Evolutionary conservation across 2,329 filamentous ascomycete genomes (phyloP), one percentile per base, ranked within the genome.

Genomic region (Aureobasidium sp.): DNA sequence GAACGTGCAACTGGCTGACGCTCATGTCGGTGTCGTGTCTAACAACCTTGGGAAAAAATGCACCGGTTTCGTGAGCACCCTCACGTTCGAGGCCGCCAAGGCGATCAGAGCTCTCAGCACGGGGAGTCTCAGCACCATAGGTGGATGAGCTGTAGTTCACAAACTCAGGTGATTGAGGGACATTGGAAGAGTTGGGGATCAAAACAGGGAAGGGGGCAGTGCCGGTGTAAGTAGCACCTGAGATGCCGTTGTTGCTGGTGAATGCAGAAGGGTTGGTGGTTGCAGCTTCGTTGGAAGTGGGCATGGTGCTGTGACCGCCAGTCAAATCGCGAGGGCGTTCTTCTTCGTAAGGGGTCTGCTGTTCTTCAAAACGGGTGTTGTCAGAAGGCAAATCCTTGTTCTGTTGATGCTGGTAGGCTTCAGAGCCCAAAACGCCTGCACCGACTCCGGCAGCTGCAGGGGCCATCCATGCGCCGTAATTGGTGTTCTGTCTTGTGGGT

Each of bases 1-100:
- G 88, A 21, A 91, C 81, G 69, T 88, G 86, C 55, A 90, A 73
- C 68, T 86, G 81, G 60, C 84, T 85, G 49, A 89, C 83, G 32
- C 74, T 77, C 30, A 78, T 69, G 64, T 78, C 76, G 6, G 78
- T 81, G 57, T 79, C 72, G 45, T 78, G 75, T 59, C 78, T 70
- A 32, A 73, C 67, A 39, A 79, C 70, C 6, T 81, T 83, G 13
- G 80, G 78, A 7, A 79, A 76, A 65, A 81, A 79, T 49, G 78
- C 74, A 13, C 74, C 68, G 49, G 70, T 73, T 65, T 68, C 67
- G 62, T 68, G 69, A 39, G 70, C 70, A n/a, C 67, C 70, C 32
- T 70, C 64, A 10, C 69, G 67, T 63, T 75, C 73, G 62, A 68
- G 63, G 21, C 71, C 70, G 49, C 69, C 70, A 3, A 72, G 65